phyloP scores from a whole-genome alignment of 441 rosid species.

The Gossypium schwendimanii region DNA sequence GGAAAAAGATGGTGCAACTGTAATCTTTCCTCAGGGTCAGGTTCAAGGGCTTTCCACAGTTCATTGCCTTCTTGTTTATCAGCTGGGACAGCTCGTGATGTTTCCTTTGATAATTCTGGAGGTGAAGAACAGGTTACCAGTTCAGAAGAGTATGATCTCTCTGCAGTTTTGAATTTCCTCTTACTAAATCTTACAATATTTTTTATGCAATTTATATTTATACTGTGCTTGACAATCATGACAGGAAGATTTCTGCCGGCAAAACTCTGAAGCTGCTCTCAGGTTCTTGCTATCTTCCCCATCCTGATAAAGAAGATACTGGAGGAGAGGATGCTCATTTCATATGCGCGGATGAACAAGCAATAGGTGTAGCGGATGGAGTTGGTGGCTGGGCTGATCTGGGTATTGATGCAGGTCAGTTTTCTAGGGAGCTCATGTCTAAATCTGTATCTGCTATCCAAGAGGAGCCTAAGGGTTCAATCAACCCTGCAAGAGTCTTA shows the following conservation, averaged over 20 bases:
- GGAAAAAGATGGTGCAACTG: slow-evolving; percentile 45
- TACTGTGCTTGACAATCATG: not conserved
- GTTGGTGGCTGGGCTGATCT: slow-evolving; percentile 95
- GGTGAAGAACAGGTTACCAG: slow-evolving; percentile 45
- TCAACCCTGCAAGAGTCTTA: slow-evolving; percentile 72
- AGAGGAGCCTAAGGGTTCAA: slow-evolving; percentile 73
- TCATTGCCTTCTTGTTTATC: slow-evolving; percentile 40
- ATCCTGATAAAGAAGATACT: slow-evolving; percentile 89
- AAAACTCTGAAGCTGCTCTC: slow-evolving; percentile 59
- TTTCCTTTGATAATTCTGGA: slow-evolving; percentile 51
- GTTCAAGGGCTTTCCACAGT: slow-evolving; percentile 49
- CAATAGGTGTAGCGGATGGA: slow-evolving; percentile 88
- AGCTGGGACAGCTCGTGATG: slow-evolving; percentile 63
- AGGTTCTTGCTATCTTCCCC: slow-evolving; percentile 79
- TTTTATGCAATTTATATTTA: not conserved
- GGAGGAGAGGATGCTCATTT: slow-evolving; percentile 94
- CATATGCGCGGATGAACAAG: slow-evolving; percentile 70
- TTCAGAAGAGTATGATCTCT: slow-evolving; percentile 49
- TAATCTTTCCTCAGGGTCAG: slow-evolving; percentile 28
- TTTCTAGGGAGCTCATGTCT: slow-evolving; percentile 82
- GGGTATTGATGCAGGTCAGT: slow-evolving; percentile 71
- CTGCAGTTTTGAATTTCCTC: not conserved
- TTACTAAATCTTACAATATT: not conserved
- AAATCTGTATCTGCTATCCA: slow-evolving; percentile 66
- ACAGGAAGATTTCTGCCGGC: slow-evolving; percentile 39